Conservation (phyloP, 1,284 basidiomycete genomes). For the Phaffia rhodozyma region DNA sequence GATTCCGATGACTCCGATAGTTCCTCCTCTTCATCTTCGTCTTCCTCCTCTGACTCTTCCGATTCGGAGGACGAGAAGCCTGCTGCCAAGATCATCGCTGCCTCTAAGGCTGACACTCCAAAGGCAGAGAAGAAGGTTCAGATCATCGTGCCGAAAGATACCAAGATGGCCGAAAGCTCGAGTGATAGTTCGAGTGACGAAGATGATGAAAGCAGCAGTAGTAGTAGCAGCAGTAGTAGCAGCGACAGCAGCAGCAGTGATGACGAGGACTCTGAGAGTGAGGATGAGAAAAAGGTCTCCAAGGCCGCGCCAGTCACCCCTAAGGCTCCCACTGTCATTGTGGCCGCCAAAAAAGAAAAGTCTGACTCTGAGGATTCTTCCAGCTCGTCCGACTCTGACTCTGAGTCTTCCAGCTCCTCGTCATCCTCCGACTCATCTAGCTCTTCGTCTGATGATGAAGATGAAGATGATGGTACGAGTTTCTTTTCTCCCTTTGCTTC, state of each 20-base stretch:
- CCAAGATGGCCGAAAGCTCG: too few relatives aligned
- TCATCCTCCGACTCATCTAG: conserved; percentile 18
- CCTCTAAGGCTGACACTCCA: too few relatives aligned
- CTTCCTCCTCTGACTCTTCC: conserved; percentile 17
- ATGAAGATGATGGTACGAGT: conserved; percentile 18
- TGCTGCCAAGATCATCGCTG: too few relatives aligned
- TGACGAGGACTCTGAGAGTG: conserved; percentile 10
- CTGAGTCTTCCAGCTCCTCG: conserved; percentile 18
- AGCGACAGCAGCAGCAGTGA: conserved; percentile 2
- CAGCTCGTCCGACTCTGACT: conserved; percentile 26
- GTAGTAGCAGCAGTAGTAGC: too few relatives aligned
- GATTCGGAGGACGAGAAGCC: conserved; percentile 22
- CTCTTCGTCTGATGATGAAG: conserved; percentile 19
- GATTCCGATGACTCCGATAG: neutral
- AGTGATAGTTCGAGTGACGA: neutral
- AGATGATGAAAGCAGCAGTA: conserved; percentile 12
- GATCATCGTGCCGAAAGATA: conserved; percentile 18
- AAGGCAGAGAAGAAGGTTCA: too few relatives aligned
- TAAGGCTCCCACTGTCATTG: neutral
- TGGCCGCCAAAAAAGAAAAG: conserved; percentile 20
- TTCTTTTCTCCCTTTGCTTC: conserved; percentile 25
- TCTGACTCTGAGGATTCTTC: conserved; percentile 23
- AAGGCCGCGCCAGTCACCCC: conserved; percentile 7
- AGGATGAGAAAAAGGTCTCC: conserved; percentile 12
- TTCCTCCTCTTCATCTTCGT: conserved; percentile 9